phyloP scores from a whole-genome alignment of 2,329 filamentous ascomycete species.

The Pseudocercospora pini-densiflorae region DNA sequence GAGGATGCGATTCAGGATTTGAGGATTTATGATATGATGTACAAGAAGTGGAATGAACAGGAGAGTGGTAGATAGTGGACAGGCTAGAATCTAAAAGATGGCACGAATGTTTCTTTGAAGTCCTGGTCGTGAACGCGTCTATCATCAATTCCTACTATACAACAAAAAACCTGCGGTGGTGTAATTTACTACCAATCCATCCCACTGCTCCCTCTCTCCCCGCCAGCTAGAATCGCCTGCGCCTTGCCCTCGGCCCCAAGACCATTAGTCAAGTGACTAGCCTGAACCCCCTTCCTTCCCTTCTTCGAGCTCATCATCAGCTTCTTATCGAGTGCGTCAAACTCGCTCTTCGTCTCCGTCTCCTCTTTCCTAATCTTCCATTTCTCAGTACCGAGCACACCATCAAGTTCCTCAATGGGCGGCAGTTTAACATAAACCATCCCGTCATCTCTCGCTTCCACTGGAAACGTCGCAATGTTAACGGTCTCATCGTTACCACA shows the following conservation, averaged over 20 bases:
- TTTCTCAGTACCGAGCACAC: constrained; percentile 73
- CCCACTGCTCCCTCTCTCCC: constrained; percentile 46
- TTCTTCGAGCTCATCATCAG: constrained; percentile 52
- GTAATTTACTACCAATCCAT: constrained; percentile 47
- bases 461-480: constrained; percentile 81
- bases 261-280: constrained; percentile 51
- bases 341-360: constrained; percentile 46
- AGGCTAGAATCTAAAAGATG: background rate
- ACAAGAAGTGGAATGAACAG: constrained; percentile 25
- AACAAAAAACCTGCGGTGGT: too few relatives aligned
- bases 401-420: constrained; percentile 78
- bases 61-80: too few relatives aligned
- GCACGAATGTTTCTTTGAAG: too few relatives aligned
- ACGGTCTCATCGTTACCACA: constrained; percentile 76
- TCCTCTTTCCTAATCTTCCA: constrained; percentile 81
- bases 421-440: constrained; percentile 81
- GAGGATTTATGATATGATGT: constrained; percentile 40
- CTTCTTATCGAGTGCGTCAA: constrained; percentile 61
- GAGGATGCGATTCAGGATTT: constrained; percentile 50
- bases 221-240: constrained; percentile 51
- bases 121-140: too few relatives aligned
- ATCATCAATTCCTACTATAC: background rate
- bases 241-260: constrained; percentile 51
- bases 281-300: constrained; percentile 55
- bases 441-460: constrained; percentile 75